A percentile compares a stretch with the other conserved stretches of the same genome.
These are phyloP conservation scores for Aspergillus alliaceus DNA, from an alignment of 2,329 filamentous ascomycete genomes.

Conservation along the genomic window DNA sequence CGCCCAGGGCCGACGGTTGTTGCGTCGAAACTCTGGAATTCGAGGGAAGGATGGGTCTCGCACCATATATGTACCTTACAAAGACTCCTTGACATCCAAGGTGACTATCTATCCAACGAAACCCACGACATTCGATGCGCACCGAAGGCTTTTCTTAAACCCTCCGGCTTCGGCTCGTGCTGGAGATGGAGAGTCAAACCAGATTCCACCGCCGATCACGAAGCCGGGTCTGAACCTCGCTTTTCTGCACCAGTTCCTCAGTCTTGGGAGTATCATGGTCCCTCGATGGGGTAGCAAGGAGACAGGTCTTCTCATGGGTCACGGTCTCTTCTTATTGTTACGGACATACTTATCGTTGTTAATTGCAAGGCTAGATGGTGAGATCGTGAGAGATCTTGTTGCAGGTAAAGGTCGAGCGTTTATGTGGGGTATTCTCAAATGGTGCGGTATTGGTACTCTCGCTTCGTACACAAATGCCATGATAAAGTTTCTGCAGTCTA, in stretches of 20 bases:
- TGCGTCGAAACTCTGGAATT: conserved; percentile 89
- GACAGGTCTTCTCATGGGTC: conserved; percentile 83
- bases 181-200: conserved; percentile 61
- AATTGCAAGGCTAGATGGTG: conserved; percentile 88
- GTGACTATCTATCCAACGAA: conserved; percentile 91
- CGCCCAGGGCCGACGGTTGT: conserved; percentile 76
- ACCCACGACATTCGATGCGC: conserved; percentile 91
- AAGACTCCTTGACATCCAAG: conserved; percentile 72
- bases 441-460: conserved; percentile 89
- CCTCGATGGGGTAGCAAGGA: conserved; percentile 95
- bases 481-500: conserved; percentile 98
- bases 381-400: conserved; percentile 95
- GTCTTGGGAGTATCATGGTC: conserved; percentile 95
- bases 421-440: conserved; percentile 85
- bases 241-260: conserved; percentile 95
- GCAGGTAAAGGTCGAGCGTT: conserved; percentile 89
- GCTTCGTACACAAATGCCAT: conserved; percentile 97
- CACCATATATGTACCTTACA: conserved; percentile 93
- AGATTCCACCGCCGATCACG: conserved; percentile 82
- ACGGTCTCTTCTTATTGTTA: conserved; percentile 84
- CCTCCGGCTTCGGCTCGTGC: conserved; percentile 81
- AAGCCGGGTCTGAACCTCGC: conserved; percentile 94
- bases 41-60: conserved; percentile 92
- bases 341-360: conserved; percentile 92
- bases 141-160: conserved; percentile 87